A percentile compares a stretch with the other conserved stretches of the same genome.
Conservation (phyloP, 2,329 filamentous ascomycete genomes). For the Macrophomina phaseolina region DNA sequence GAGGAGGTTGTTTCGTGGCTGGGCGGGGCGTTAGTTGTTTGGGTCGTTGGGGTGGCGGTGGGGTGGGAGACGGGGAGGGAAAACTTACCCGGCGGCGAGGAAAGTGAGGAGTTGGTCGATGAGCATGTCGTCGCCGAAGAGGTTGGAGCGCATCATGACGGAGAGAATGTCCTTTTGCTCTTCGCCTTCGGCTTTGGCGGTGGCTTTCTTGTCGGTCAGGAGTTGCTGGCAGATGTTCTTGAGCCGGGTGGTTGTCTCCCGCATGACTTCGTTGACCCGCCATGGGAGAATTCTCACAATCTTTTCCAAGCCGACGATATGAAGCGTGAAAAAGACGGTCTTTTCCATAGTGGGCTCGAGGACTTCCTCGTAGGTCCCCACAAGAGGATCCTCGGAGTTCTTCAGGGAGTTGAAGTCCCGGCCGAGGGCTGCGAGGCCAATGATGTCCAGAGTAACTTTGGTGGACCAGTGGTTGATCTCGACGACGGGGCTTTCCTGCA, state of each 20-base stretch:
- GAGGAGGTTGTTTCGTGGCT: conserved; percentile 78
- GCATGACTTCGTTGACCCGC: conserved; percentile 53
- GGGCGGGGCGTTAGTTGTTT: background rate
- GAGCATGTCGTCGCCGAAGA: conserved; percentile 59
- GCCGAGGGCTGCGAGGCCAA: conserved; percentile 53
- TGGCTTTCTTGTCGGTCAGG: conserved; percentile 54
- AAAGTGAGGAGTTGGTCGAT: conserved; percentile 63
- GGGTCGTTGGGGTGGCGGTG: no score
- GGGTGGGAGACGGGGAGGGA: conserved; percentile 21
- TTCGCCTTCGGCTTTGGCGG: conserved; percentile 42
- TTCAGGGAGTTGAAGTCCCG: conserved; percentile 50
- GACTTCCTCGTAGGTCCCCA: conserved; percentile 51
- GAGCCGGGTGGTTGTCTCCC: conserved; percentile 43
- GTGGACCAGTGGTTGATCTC: conserved; percentile 52
- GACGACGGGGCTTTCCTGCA: conserved; percentile 50
- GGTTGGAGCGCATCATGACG: conserved; percentile 57
- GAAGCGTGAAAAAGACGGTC: conserved; percentile 50
- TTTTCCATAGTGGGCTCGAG: conserved; percentile 56
- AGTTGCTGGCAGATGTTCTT: conserved; percentile 53
- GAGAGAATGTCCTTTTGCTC: conserved; percentile 52
- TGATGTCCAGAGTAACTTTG: conserved; percentile 54
- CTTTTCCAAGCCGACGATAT: conserved; percentile 44
- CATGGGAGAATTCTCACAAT: conserved; percentile 53
- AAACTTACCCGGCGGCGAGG: conserved; percentile 58
- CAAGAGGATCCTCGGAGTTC: conserved; percentile 50